These are phyloP conservation scores for Aspergillus bombycis DNA, from an alignment of 2,329 filamentous ascomycete genomes.

Conservation along the genomic window DNA sequence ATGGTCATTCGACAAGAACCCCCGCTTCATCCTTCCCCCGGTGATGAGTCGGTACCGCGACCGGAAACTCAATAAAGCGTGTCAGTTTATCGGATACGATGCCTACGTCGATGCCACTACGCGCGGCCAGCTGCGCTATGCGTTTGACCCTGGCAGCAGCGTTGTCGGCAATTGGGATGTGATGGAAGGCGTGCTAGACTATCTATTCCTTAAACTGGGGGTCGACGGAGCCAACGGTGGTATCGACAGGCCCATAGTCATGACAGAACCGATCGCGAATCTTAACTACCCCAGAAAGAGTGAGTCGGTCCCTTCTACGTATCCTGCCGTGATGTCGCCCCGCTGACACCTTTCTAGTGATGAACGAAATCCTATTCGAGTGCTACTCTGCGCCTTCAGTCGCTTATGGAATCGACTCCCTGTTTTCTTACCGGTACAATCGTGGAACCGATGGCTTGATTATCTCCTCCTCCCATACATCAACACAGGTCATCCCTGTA, in stretches of 20 bases:
- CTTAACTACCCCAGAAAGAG: slow-evolving; percentile 85
- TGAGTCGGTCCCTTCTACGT: slow-evolving; percentile 49
- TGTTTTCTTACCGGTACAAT: slow-evolving; percentile 95
- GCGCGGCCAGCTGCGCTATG: slow-evolving; percentile 83
- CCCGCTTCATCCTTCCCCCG: slow-evolving; percentile 78
- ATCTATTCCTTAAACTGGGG: slow-evolving; percentile 90
- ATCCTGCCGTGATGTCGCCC: background rate
- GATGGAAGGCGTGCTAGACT: slow-evolving; percentile 92
- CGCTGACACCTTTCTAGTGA: slow-evolving; percentile 60
- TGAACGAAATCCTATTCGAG: slow-evolving; percentile 97
- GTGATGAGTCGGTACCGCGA: slow-evolving; percentile 96
- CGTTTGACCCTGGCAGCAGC: slow-evolving; percentile 87
- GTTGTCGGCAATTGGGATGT: slow-evolving; percentile 98
- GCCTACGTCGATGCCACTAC: slow-evolving; percentile 94
- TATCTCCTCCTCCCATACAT: slow-evolving; percentile 87
- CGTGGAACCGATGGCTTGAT: slow-evolving; percentile 84
- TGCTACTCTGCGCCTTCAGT: slow-evolving; percentile 89
- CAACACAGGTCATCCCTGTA: slow-evolving; percentile 93
- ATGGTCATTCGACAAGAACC: slow-evolving; percentile 89
- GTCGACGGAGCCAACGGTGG: slow-evolving; percentile 73
- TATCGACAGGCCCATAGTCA: slow-evolving; percentile 84
- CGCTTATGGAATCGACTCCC: slow-evolving; percentile 91
- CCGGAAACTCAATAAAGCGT: slow-evolving; percentile 87
- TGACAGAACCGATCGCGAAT: slow-evolving; percentile 95
- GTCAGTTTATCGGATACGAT: slow-evolving; percentile 89